Evolutionary conservation across 1,139 yeast species (phyloP), one percentile per base, ranked within the genome.

Genomic region (Protomyces lactucae-debilis): DNA sequence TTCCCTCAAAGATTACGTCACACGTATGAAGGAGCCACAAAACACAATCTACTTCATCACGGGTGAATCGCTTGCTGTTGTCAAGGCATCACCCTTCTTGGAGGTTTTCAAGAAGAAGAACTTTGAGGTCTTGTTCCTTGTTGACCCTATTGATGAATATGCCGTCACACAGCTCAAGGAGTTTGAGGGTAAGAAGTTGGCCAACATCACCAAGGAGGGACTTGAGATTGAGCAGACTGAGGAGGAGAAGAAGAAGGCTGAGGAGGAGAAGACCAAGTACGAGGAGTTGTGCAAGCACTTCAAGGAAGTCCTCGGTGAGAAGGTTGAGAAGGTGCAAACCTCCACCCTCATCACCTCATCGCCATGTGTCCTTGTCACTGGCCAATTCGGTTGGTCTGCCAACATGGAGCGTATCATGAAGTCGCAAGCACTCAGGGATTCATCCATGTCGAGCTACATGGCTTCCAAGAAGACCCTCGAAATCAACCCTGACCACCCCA

Each of bases 401-500:
- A 93, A 93, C 85, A 95, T 95, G 99, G 99, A 93, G 84, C 93
- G 99, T 87, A 93, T 93, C 84, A 95, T 93, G 99, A 93, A 93
- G 85, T 99, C 99, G 70, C 99, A 93, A 84, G 99, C 99, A 74
- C 85, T 93, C 75, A 92, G 99, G 83, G 99, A 93, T 80, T 88
- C 96, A 73, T 85, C 96, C 73, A 93, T 95, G 99, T 91, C 98
- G 61, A 86, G 97, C 69, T 93, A 93, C 95, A 95, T 93, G 99
- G 88, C 99, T 57, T 93, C 99, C 67, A 95, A 95, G 91, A 93
- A 93, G 87, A 93, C 95, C 74, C 90, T 93, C 76, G 99, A 95
- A 84, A 91, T 93, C 74, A 93, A 98, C 76, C 98, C 99, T 81
- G 87, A 85, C 79, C 92, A 98, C 72, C 80, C 96, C 71, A 93